A percentile compares a stretch with the other conserved stretches of the same genome.
Conservation (phyloP, 2,329 filamentous ascomycete genomes). For the Cryphonectria nitschkei region DNA sequence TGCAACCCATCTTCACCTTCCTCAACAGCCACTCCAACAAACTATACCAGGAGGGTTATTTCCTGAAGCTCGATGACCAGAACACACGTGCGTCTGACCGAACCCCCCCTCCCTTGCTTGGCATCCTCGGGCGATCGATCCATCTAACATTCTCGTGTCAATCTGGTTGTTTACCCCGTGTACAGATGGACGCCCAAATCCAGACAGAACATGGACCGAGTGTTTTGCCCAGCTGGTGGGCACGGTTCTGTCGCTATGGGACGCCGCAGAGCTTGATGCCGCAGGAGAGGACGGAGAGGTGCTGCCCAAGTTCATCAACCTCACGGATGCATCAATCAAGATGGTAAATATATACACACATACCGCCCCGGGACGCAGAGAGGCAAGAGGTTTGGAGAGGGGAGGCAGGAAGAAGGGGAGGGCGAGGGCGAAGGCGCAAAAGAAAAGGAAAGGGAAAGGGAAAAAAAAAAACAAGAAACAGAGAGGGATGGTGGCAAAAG, state of each 20-base stretch:
- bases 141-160: neutral
- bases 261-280: conserved; percentile 86
- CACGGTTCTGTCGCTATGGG: conserved; percentile 93
- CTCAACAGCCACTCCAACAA: conserved; percentile 96
- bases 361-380: neutral
- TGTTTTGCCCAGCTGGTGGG: conserved; percentile 97
- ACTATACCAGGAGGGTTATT: conserved; percentile 96
- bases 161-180: neutral
- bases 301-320: conserved; percentile 75
- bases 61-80: conserved; percentile 93
- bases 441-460: neutral
- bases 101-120: neutral
- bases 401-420: neutral
- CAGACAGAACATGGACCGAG: conserved; percentile 90
- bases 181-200: conserved; percentile 81
- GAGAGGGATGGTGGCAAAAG: neutral
- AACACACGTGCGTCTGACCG: conserved; percentile 72
- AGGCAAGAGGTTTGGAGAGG: neutral
- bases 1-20: conserved; percentile 91
- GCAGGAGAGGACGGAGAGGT: conserved; percentile 74
- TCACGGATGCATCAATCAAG: conserved; percentile 96
- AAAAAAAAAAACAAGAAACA: neutral
- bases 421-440: neutral
- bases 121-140: neutral
- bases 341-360: conserved; percentile 67